Evolutionary conservation across 2,329 filamentous ascomycete genomes (phyloP).

Genomic region (Ophiognomonia clavigignenti-juglandacearum): DNA sequence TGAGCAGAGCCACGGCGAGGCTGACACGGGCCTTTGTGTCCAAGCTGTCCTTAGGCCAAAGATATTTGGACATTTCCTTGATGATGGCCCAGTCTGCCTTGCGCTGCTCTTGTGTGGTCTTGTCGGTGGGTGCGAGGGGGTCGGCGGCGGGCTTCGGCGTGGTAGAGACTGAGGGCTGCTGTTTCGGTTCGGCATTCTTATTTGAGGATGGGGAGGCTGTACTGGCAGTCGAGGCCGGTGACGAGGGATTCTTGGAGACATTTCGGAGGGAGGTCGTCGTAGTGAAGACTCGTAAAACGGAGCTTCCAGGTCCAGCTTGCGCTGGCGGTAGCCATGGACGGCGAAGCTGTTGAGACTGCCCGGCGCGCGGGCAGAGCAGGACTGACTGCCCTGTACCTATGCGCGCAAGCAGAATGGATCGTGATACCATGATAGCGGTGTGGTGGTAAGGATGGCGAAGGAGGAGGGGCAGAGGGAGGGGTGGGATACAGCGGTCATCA

Average conservation of each 20-base stretch:
- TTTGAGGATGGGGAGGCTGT: not conserved
- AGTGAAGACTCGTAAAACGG: constrained; percentile 5
- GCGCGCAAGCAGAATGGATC: constrained; percentile 5
- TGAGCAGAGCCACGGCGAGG: constrained; percentile 73
- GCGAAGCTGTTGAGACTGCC: constrained; percentile 4
- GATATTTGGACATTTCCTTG: constrained; percentile 92
- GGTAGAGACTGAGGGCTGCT: not conserved
- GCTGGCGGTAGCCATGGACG: constrained; percentile 3
- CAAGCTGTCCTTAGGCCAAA: constrained; percentile 89
- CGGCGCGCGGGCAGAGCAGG: not conserved
- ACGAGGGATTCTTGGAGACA: not conserved
- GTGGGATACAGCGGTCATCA: no score
- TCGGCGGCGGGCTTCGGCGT: constrained; percentile 29
- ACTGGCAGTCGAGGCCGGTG: not conserved
- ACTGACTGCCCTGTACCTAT: constrained; percentile 1
- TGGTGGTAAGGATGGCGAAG: not conserved
- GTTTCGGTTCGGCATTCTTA: not conserved
- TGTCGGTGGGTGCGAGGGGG: constrained; percentile 60
- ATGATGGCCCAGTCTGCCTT: constrained; percentile 98
- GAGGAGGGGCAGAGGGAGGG: no score
- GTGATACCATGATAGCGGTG: constrained; percentile 6
- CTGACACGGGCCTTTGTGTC: constrained; percentile 81
- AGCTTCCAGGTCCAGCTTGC: not conserved
- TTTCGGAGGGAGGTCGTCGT: constrained; percentile 7
- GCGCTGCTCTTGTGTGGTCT: constrained; percentile 78